These are phyloP conservation scores for Trametes pubescens DNA, from an alignment of 1,284 basidiomycete species.

Conservation along the genomic window DNA sequence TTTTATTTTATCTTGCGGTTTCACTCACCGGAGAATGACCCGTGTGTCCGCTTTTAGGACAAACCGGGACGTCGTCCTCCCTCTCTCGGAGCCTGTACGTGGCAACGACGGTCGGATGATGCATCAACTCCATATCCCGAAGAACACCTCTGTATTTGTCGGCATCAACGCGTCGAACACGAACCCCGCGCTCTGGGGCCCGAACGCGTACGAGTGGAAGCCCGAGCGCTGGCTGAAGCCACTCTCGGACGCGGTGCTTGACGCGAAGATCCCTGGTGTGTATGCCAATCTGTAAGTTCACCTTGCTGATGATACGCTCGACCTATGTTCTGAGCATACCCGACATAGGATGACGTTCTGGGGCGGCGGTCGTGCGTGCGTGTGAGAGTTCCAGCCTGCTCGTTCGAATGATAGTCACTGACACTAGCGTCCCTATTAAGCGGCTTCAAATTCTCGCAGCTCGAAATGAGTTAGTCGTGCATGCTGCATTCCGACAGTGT, in stretches of 20 bases:
- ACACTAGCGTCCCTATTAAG: background rate
- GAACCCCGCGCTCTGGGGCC: background rate
- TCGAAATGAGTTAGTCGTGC: constrained; percentile 30
- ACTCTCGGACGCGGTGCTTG: background rate
- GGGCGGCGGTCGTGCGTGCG: constrained; percentile 20
- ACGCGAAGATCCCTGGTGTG: background rate
- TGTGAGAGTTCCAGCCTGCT: constrained; percentile 8
- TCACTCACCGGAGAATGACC: background rate
- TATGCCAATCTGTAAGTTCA: background rate
- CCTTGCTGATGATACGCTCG: background rate
- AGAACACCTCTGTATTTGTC: background rate
- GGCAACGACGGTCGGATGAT: background rate
- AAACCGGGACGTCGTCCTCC: background rate
- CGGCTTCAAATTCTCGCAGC: constrained; percentile 32
- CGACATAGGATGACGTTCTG: constrained; percentile 26
- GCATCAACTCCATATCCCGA: background rate
- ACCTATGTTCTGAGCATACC: background rate
- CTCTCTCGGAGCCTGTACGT: background rate
- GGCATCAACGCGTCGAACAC: background rate
- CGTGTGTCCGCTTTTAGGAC: background rate
- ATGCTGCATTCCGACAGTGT: too few relatives aligned
- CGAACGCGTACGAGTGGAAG: background rate
- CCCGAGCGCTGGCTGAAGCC: background rate
- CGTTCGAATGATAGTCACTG: constrained; percentile 8
- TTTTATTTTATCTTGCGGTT: background rate